phyloP scores from a whole-genome alignment of 306 rosid genomes.

The Begonia fuchsioides region DNA sequence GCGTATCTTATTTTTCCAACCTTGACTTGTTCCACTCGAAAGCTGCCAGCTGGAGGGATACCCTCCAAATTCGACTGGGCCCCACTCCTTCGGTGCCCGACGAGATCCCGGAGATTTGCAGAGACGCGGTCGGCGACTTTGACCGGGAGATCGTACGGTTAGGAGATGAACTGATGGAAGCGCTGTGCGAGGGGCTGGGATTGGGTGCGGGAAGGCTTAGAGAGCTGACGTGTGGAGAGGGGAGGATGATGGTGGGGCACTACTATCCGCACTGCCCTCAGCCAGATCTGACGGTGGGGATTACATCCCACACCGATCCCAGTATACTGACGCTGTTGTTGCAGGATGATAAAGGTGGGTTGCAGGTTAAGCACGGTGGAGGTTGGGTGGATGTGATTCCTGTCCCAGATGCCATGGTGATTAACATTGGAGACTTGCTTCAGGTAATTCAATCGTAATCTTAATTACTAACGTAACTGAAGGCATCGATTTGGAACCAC shows the following conservation, averaged over 20 bases:
- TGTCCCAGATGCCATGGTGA: constrained; percentile 49
- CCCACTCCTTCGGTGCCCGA: constrained; percentile 12
- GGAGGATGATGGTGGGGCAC: constrained; percentile 22
- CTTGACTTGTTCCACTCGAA: constrained; percentile 18
- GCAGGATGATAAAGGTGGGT: constrained; percentile 74
- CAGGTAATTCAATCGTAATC: constrained; percentile 27
- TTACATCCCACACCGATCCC: constrained; percentile 63
- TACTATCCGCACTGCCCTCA: constrained; percentile 32
- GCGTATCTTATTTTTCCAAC: constrained; percentile 25
- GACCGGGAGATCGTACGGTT: constrained; percentile 28
- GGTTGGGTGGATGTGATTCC: constrained; percentile 69
- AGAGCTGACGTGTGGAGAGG: constrained; percentile 20
- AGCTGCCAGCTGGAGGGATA: constrained; percentile 81
- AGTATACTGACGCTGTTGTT: constrained; percentile 43
- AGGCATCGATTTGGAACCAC: too few relatives aligned
- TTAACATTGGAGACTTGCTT: constrained; percentile 70
- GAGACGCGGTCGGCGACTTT: constrained; percentile 35
- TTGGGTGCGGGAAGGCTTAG: constrained; percentile 12
- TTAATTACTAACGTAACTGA: neutral
- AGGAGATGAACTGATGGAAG: constrained; percentile 18
- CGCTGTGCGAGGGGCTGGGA: constrained; percentile 34
- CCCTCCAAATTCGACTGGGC: constrained; percentile 29
- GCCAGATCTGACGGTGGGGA: constrained; percentile 46
- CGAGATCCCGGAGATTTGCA: constrained; percentile 39
- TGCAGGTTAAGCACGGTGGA: constrained; percentile 40